Evolutionary conservation across 2,329 filamentous ascomycete species (phyloP), one percentile per base, ranked within the genome.

Genomic region (Scedosporium apiospermum): DNA sequence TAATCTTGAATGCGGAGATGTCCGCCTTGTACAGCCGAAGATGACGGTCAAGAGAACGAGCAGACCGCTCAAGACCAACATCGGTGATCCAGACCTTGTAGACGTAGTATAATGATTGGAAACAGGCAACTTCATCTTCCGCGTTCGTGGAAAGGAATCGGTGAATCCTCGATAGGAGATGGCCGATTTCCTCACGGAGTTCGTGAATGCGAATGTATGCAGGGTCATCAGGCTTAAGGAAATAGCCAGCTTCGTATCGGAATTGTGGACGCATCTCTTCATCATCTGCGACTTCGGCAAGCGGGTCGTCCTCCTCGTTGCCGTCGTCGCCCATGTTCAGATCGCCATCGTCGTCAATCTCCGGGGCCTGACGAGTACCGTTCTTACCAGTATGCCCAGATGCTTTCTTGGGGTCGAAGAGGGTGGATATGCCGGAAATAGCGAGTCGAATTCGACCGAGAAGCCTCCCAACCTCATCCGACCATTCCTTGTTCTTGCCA

Each of bases 401-500:
- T 3, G 88, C 87, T 18, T 87, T 84, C 68, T 86, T 83, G 1
- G 91, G 87, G 70, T 97, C 91, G 71, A 99, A 98, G 10, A 99
- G 80, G 1, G 90, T 88, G 6, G 93, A 93, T 63, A 96, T 87
- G 61, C 95, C 95, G 3, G 93, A 96, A 27, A 96, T 86, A 55
- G 96, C 86, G n/a, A 99, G 81, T 34, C 93, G 84, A 14, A 99
- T 80, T 60, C 97, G 87, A 12, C 93, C 90, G 63, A 99, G 82
- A 67, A 96, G 91, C 62, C 95, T 82, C 1, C 92, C 93, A 30
- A 98, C 88, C 72, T 99, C 96, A 72, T 99, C 95, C 0, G 93
- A 97, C 95, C 95, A 99, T 69, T 97, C 93, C 75, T 98, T 99
- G 68, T 96, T 96, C 72, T 93, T 96, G 44, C 95, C 95, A 67